Base-by-base conservation (phyloP, 129 eudicot genomes). In the Centella asiatica region DNA sequence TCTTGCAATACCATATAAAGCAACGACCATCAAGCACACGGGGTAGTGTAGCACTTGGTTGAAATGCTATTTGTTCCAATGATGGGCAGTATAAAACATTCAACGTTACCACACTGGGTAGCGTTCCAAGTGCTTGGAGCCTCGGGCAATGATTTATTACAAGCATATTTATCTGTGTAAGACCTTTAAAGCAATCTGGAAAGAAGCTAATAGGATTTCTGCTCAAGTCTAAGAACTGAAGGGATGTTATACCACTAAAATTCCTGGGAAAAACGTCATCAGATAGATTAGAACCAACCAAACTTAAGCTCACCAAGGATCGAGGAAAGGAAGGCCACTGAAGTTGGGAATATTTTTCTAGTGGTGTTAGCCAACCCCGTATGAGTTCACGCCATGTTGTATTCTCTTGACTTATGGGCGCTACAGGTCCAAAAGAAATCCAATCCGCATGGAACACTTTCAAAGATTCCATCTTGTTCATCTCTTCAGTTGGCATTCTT, bases 111-210 rank as follows among this genome's bases (percentile, higher is more conserved):
- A 44, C 7, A 18, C 18, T 15, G 1, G 55, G 46, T 42, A 40
- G 33, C 49, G 22, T 29, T 44, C 6, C 20, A 24, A 62, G n/a
- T 18, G 19, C 24, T 15, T 6, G 26, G 6, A 62, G 55, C 18
- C 4, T 46, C 31, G 34, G 14, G 39, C 40, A 62, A n/a, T n/a
- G n/a, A n/a, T n/a, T 0, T 15, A 0, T 0, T 0, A 0, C 18
- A 44, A 17, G 0, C 0, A 0, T 0, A 62, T 42, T 18, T 39
- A 70, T 44, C 24, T 1, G 12, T 9, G 39, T 3, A 14, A 60
- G 63, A 51, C 8, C 18, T 52, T 39, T 61, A 19, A 61, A 15
- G 45, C 40, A 47, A 37, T 70, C 50, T 10, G 75, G 75, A 5
- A 70, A 23, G n/a, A 50, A 36, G 2, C n/a, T 4, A 6, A 70